These are phyloP conservation scores for Cercospora sesami DNA, from an alignment of 2,329 filamentous ascomycete genomes.

Conservation along the genomic window DNA sequence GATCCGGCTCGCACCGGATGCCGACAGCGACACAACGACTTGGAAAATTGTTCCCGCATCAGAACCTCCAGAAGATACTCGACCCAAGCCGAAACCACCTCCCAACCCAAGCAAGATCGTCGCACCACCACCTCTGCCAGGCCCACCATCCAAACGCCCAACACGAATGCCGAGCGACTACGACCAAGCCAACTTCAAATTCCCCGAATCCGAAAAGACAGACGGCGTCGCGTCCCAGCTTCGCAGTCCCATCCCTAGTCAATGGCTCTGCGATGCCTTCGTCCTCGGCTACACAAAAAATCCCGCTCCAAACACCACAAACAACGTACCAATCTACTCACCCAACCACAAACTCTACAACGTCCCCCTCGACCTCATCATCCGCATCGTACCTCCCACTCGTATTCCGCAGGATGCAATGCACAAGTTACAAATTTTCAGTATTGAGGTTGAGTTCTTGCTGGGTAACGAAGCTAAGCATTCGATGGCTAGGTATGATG, in stretches of 20 bases:
- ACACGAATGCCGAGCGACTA: not conserved
- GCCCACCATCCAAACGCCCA: not conserved
- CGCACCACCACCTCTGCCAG: not conserved
- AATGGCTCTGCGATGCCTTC: conserved; percentile 14
- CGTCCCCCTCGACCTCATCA: conserved; percentile 15
- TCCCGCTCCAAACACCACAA: not conserved
- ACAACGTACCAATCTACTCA: conserved; percentile 1
- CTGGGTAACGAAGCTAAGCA: not conserved
- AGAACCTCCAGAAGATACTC: not conserved
- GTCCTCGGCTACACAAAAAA: conserved; percentile 2
- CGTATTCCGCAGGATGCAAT: not conserved
- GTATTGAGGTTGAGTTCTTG: not conserved
- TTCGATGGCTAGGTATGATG: not conserved
- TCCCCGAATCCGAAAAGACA: conserved; percentile 2
- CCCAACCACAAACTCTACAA: not conserved
- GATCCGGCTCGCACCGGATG: conserved; percentile 2
- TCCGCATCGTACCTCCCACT: conserved; percentile 2
- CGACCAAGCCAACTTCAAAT: conserved; percentile 1
- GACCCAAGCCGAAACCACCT: not conserved
- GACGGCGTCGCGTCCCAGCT: not conserved
- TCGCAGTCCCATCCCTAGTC: not conserved
- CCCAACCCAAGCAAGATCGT: not conserved
- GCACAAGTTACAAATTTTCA: conserved; percentile 15
- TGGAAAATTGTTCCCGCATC: not conserved
- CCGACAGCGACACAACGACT: not conserved